Base-by-base conservation (phyloP, 805 yeast genomes). In the Cyberlindnera meyerae region DNA sequence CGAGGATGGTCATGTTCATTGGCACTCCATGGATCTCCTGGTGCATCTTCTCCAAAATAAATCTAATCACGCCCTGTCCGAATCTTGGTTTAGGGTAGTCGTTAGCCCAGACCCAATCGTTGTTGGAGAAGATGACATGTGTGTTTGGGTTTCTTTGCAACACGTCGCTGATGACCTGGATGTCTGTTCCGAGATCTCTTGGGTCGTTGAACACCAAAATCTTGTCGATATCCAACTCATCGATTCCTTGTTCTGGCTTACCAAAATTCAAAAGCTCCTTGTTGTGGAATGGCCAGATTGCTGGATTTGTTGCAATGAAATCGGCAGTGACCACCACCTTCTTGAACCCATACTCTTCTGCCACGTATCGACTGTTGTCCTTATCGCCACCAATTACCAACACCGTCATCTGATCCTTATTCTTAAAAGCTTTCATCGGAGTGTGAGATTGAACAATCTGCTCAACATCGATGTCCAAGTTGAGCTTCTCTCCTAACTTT, bases 361-460 rank as follows among this genome's bases (percentile, higher is more conserved):
- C 96, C 18, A 84, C 94, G 16, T 68, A 61, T 29, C 94, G 69
- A n/a, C 85, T 78, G 16, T 66, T 61, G 49, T 80, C 85, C 4
- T 70, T 73, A 9, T 73, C 77, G 5, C 94, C 94, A n/a, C 97
- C 97, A 14, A 88, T 81, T 3, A 84, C 86, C 40, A 89, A 62
- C 6, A 89, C 88, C 12, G 86, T 65, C 32, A 73, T 61, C 44
- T 68, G 77, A 29, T 55, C 55, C 31, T 69, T 64, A 8, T 66
- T 61, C 5, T 71, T 74, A 34, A 84, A 61, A 0, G 79, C 70
- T 45, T 72, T 73, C 70, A 81, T 77, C 1, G 96, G 96, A 0
- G 97, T 87, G 56, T 89, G 97, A 27, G 90, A 77, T 58, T 84
- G 94, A 13, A 89, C 77, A 29, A 89, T 65, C 51, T 88, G 96